Evolutionary conservation across 2,329 filamentous ascomycete species (phyloP), one percentile per base, ranked within the genome.

Genomic region (Penicillium sp.): DNA sequence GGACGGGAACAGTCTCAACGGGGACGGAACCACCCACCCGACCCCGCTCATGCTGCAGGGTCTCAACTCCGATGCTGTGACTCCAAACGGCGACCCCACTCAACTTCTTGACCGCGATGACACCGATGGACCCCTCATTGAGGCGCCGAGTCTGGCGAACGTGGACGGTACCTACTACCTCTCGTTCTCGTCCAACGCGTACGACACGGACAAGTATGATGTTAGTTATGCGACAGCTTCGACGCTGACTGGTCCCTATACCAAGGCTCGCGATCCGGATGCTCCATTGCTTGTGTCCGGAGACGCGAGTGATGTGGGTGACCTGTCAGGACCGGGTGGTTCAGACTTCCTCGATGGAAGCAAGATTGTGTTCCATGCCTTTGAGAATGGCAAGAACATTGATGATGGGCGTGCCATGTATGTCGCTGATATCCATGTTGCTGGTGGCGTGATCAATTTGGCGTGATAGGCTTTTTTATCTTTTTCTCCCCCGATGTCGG

Each of bases 21-120:
- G 64, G n/a, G 72, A 74, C 34, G 75, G 75, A 7, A 74, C 67
- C n/a, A 69, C 75, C 14, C 67, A 69, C 10, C 53, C 73, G 13
- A 87, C 84, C 38, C 83, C 84, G 0, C 78, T 87, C 56, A 78
- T 85, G 72, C 73, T 86, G 21, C 83, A 86, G 60, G 70, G 77
- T 48, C 76, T 86, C 9, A 68, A 69, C 10, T 61, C 67, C 2
- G 77, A 84, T 60, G 83, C 81, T 5, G 63, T 77, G 43, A 83
- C 79, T 3, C 72, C 73, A n/a, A 69, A 77, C 14, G 82, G 82
- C 29, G 58, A 71, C 8, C 61, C 80, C 1, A 68, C 77, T 14
- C 81, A 82, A 54, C 83, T 84, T 54, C 72, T 82, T 32, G 83
- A 86, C 34, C 73, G 86, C 2, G 83, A 85, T 43, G 81, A 84